Conservation (phyloP, 805 yeast species). For the Kluyveromyces starmeri region DNA sequence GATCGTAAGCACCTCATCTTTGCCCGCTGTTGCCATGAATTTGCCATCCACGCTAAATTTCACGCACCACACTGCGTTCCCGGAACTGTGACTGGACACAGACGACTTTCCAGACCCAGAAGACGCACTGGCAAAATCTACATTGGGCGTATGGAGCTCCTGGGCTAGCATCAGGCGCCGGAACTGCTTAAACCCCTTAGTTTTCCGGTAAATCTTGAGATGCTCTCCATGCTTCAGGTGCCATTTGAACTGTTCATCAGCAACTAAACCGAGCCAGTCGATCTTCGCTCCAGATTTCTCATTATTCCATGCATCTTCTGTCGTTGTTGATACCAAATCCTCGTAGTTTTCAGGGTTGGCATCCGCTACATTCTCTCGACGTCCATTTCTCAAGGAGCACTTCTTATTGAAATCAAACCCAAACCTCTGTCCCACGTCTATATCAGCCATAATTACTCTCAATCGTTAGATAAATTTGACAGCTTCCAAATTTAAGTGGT, state of each 20-base stretch:
- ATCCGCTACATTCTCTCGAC: no score
- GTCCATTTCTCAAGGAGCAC: no score
- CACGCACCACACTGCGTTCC: slow-evolving; percentile 57
- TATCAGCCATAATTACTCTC: no score
- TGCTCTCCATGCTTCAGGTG: slow-evolving; percentile 47
- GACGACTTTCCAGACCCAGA: neutral
- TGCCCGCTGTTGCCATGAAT: slow-evolving; percentile 77
- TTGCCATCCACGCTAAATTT: slow-evolving; percentile 74
- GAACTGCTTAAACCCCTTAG: slow-evolving; percentile 38
- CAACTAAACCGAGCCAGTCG: slow-evolving; percentile 17
- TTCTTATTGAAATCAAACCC: no score
- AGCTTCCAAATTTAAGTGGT: no score
- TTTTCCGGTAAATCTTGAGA: slow-evolving; percentile 40
- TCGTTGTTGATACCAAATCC: neutral
- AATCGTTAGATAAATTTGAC: no score
- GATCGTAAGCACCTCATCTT: slow-evolving; percentile 55
- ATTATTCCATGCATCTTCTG: neutral
- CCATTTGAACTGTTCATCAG: slow-evolving; percentile 33
- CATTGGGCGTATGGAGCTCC: slow-evolving; percentile 35
- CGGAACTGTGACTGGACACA: slow-evolving; percentile 8
- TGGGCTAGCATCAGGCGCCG: slow-evolving; percentile 57
- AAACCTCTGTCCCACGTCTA: no score
- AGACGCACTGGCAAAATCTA: neutral
- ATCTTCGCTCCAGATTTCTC: slow-evolving; percentile 1
- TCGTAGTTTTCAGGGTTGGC: neutral